phyloP scores from a whole-genome alignment of 2,329 filamentous ascomycete genomes.

The Monosporascus sp. region DNA sequence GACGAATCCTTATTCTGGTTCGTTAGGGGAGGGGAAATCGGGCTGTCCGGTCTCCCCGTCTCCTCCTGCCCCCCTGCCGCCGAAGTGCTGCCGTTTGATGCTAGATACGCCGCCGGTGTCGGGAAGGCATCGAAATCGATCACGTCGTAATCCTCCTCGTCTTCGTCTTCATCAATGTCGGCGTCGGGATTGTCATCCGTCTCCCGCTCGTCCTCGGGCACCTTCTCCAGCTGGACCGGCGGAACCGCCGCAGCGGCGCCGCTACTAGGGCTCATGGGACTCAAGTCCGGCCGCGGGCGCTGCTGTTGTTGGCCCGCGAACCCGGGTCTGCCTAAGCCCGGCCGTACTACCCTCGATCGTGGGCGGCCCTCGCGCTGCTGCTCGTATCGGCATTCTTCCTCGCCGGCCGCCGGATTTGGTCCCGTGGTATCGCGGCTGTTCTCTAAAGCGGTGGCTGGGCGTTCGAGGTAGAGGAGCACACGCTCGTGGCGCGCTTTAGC shows the following conservation, averaged over 20 bases:
- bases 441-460: conserved; percentile 18
- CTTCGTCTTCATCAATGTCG: conserved; percentile 7
- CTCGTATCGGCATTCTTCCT: conserved; percentile 3
- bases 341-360: conserved; percentile 1
- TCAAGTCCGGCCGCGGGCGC: conserved; percentile 13
- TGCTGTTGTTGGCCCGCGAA: neutral
- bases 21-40: conserved; percentile 15
- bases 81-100: conserved; percentile 3
- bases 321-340: too few relatives aligned
- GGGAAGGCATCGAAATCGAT: conserved; percentile 15
- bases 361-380: conserved; percentile 24
- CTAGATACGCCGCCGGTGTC: conserved; percentile 6
- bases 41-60: conserved; percentile 35
- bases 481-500: conserved; percentile 22
- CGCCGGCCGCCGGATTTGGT: conserved; percentile 12
- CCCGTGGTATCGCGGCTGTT: conserved; percentile 19
- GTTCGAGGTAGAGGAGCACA: conserved; percentile 28
- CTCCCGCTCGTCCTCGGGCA: conserved; percentile 4
- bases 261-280: conserved; percentile 11
- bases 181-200: neutral
- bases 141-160: conserved; percentile 16
- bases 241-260: conserved; percentile 2
- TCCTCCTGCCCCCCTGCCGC: conserved; percentile 7
- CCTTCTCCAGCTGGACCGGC: conserved; percentile 3
- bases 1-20: conserved; percentile 3